Base-by-base conservation (phyloP, 2,329 filamentous ascomycete genomes). In the Pseudocercospora eumusae region DNA sequence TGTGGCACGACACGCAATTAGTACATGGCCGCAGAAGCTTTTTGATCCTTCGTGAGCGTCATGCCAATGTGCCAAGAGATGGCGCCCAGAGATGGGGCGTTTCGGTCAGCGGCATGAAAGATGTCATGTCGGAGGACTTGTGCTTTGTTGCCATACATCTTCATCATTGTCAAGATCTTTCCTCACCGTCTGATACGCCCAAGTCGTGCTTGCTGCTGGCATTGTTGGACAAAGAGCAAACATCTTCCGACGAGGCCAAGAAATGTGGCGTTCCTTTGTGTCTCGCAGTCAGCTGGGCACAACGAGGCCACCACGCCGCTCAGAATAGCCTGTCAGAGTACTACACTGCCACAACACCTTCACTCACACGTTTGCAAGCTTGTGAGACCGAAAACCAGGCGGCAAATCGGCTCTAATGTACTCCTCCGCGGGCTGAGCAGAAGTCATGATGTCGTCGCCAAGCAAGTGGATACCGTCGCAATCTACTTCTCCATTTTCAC, bases 11-110 rank as follows among this genome's bases (percentile, higher is more conserved):
- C 31, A 56, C 53, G 53, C 53, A 56, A 56, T 56, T 23, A 18
- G 25, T 28, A 28, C 18, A 5, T 27, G 47, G 47, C 21, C 47
- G 47, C 47, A 52, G 36, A 56, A 56, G 53, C 53, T 56, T 56
- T 44, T 42, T 56, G 53, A 56, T 56, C 53, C 53, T 56, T 23
- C 53, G 27, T 27, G 53, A 44, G 53, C 53, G 53, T 42, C 31
- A 56, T 56, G 53, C 53, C 53, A 56, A 56, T 56, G 53, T 56
- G 53, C 53, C 53, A 56, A 56, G 53, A 44, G 21, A 42, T 42
- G 33, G 31, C 31, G 33, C 53, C 53, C 18, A 56, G 53, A 40
- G 25, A 42, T n/a, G 53, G 36, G 53, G 53, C 53, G 53, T 18
- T 52, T 15, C 25, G 25, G 21, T 52, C 47, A 27, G 25, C 25